Evolutionary conservation across 352 stramenopile genomes (phyloP).

Genomic region (Globisporangium recalcitrans): DNA sequence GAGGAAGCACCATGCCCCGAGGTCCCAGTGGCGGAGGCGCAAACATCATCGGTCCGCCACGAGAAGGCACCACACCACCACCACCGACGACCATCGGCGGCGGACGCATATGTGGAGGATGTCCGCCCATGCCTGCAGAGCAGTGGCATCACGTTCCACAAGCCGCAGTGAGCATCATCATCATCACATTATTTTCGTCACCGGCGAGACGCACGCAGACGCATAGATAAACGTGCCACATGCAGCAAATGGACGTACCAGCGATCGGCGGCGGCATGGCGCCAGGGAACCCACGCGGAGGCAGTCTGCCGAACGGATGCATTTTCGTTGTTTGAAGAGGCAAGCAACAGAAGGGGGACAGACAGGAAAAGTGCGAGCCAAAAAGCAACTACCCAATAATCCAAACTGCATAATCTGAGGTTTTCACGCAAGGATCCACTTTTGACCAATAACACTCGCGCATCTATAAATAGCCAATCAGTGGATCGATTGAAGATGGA

Average conservation of each 20-base stretch:
- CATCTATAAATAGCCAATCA: too few relatives aligned
- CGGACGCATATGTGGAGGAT: conserved; percentile 1
- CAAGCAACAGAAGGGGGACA: background rate
- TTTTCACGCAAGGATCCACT: too few relatives aligned
- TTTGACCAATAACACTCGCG: background rate
- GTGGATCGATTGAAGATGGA: too few relatives aligned
- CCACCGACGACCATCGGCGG: background rate
- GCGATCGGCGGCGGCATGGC: conserved; percentile 6
- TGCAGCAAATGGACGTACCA: conserved; percentile 11
- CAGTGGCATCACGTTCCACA: background rate
- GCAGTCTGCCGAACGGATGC: conserved; percentile 18
- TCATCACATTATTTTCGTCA: background rate
- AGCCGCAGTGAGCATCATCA: background rate
- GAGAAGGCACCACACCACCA: conserved; percentile 1
- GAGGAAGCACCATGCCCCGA: background rate
- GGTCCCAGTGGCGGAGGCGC: background rate
- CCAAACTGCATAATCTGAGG: too few relatives aligned
- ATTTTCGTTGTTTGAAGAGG: conserved; percentile 5
- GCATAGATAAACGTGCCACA: too few relatives aligned
- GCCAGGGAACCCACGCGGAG: conserved; percentile 17
- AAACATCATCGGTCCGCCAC: conserved; percentile 9
- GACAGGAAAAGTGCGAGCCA: background rate
- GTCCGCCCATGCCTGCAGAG: conserved; percentile 1
- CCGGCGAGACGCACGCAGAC: too few relatives aligned
- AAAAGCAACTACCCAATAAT: background rate